These are phyloP conservation scores for Termitomyces sp. DNA, from an alignment of 768 basidiomycete species.

Conservation along the genomic window DNA sequence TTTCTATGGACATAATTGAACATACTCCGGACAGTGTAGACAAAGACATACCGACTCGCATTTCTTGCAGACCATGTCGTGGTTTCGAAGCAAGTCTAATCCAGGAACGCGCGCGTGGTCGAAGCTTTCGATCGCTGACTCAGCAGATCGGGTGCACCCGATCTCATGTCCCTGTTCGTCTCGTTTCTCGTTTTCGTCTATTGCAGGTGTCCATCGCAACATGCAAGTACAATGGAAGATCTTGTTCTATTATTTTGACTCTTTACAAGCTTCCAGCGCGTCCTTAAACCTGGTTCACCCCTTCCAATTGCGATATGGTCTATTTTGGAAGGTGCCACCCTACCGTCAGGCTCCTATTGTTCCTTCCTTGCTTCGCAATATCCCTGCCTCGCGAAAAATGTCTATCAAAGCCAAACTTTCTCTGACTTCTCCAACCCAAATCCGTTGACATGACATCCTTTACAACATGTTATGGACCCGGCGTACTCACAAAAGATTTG, in stretches of 20 bases:
- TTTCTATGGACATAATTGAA: conserved; percentile 54
- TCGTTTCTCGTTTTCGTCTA: neutral
- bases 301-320: conserved; percentile 31
- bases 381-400: conserved; percentile 24
- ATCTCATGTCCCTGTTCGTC: conserved; percentile 16
- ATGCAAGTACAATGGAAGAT: conserved; percentile 29
- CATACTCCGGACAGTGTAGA: conserved; percentile 7
- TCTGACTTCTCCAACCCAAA: conserved; percentile 32
- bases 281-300: conserved; percentile 30
- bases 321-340: conserved; percentile 36
- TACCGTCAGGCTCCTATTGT: conserved; percentile 48
- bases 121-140: conserved; percentile 25
- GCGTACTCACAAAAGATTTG: conserved; percentile 44
- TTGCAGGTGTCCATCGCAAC: conserved; percentile 25
- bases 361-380: conserved; percentile 28
- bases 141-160: conserved; percentile 22
- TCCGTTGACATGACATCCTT: conserved; percentile 53
- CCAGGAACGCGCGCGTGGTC: neutral
- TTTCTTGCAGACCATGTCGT: conserved; percentile 81
- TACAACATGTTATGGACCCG: conserved; percentile 33
- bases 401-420: conserved; percentile 33
- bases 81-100: conserved; percentile 13
- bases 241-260: conserved; percentile 30
- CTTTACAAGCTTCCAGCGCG: conserved; percentile 12
- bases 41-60: conserved; percentile 60